Base-by-base conservation (phyloP, 805 yeast genomes). In the Diddensiella caesifluorescens region DNA sequence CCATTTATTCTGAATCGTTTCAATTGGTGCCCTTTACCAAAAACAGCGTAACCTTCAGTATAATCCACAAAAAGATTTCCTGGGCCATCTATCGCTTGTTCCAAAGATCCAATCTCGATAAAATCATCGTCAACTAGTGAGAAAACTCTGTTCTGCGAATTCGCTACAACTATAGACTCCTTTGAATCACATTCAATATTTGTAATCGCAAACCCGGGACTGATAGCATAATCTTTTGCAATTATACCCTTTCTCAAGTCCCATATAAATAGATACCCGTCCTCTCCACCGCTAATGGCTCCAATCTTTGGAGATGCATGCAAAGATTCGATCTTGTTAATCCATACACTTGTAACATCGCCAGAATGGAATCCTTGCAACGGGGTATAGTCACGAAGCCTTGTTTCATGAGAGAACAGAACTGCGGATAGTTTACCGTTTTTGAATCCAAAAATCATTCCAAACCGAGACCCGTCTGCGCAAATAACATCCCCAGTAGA, bases 391-490 rank as follows among this genome's bases (percentile, higher is more conserved):
- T 52, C 57, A 12, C 54, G 41, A 5, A 57, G 49, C 5, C 59
- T 38, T n/a, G 57, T 51, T 23, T 54, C 59, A 12, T 52, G 45
- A 4, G 58, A 42, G 32, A 56, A 47, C 22, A 47, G 34, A 9
- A 46, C 34, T 5, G 53, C 51, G 5, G 46, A 32, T 5, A 58
- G 55, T 7, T 28, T 22, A 7, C 64, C 64, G 30, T 47, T 46
- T 13, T 34, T 35, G 37, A 52, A 45, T 7, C 63, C 64, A 30
- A 45, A 54, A 18, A 56, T 45, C 33, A 60, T 39, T 4, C 61
- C 64, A 31, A 57, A 59, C 34, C 60, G 51, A 9, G 59, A 53
- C 4, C 56, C 58, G 34, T 52, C 60, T 6, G 51, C 40, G 13
- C 44, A 29, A 7, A 48, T 33, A 5, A 50, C 46, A 4, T 54